Evolutionary conservation across 2,329 filamentous ascomycete genomes (phyloP).

Genomic region (Grosmannia serpens): DNA sequence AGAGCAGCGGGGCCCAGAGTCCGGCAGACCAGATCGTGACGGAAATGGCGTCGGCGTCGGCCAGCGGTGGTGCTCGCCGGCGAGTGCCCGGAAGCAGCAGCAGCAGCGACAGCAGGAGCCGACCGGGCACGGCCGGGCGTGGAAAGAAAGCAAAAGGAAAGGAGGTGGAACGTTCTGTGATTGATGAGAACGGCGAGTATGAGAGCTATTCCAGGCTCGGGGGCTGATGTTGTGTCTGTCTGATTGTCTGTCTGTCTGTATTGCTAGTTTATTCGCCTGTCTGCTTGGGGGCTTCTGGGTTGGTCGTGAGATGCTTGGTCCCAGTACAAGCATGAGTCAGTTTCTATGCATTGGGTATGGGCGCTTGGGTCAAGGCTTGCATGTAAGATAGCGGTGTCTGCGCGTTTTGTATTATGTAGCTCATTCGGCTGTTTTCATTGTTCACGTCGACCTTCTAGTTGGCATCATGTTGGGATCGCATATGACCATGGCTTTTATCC

Average conservation of each 20-base stretch:
- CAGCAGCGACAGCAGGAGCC: conserved; percentile 21
- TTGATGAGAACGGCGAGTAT: conserved; percentile 18
- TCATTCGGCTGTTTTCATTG: not conserved
- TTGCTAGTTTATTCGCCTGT: not conserved
- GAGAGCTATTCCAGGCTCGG: conserved; percentile 2
- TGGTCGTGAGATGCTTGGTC: too few species aligned
- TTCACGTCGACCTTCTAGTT: too few species aligned
- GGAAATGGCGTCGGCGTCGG: not conserved
- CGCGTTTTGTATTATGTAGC: not conserved
- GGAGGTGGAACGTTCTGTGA: conserved; percentile 23
- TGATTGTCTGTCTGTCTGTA: not conserved
- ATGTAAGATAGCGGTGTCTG: too few species aligned
- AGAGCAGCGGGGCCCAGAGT: not conserved
- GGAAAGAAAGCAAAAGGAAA: conserved; percentile 37
- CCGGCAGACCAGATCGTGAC: too few species aligned
- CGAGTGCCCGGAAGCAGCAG: conserved; percentile 3
- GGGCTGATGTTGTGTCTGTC: not conserved
- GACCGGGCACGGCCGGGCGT: not conserved
- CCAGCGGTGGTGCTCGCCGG: not conserved
- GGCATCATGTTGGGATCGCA: too few species aligned
- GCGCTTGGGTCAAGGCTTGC: too few species aligned
- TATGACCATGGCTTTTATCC: too few species aligned
- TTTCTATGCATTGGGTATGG: too few species aligned
- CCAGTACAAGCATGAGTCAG: too few species aligned
- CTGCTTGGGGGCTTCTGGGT: not conserved